These are phyloP conservation scores for Pisolithus marmoratus DNA, from an alignment of 768 basidiomycete species.

Conservation along the genomic window DNA sequence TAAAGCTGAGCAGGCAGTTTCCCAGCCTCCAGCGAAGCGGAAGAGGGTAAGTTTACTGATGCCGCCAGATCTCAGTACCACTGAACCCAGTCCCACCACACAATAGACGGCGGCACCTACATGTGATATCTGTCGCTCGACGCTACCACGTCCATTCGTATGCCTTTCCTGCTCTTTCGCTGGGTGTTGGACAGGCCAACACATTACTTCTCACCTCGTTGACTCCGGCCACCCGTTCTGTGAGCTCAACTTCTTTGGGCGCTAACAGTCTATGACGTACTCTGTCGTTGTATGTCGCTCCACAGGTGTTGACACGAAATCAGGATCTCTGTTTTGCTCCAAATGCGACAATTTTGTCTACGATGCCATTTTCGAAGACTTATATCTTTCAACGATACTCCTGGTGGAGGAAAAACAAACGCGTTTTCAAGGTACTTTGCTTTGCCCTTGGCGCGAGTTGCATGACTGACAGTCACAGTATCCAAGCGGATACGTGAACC, in stretches of 20 bases:
- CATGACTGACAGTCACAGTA: slow-evolving; percentile 17
- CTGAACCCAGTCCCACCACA: background rate
- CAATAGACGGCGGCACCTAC: slow-evolving; percentile 50
- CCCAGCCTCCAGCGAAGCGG: slow-evolving; percentile 48
- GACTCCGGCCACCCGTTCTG: slow-evolving; percentile 59
- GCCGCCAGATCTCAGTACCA: background rate
- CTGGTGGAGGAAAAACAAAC: slow-evolving; percentile 57
- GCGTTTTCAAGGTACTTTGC: slow-evolving; percentile 48
- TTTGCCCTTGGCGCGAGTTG: background rate
- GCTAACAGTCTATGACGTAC: no score
- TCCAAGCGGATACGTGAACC: slow-evolving; percentile 39
- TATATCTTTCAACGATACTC: slow-evolving; percentile 40
- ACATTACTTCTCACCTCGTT: slow-evolving; percentile 53
- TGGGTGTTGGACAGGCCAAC: slow-evolving; percentile 64
- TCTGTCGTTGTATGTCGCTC: background rate
- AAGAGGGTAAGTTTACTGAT: slow-evolving; percentile 46
- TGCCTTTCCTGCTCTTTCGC: slow-evolving; percentile 68
- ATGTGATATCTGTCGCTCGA: slow-evolving; percentile 53
- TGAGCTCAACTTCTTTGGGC: slow-evolving; percentile 30
- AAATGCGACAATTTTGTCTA: slow-evolving; percentile 75
- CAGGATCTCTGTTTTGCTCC: slow-evolving; percentile 70
- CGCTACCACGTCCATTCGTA: slow-evolving; percentile 60
- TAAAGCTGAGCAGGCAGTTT: slow-evolving; percentile 36
- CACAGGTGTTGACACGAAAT: slow-evolving; percentile 66
- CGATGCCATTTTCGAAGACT: slow-evolving; percentile 43